A percentile compares a stretch with the other conserved stretches of the same genome.
Conservation (phyloP, 495 filamentous ascomycete genomes). For the Letharia lupina region DNA sequence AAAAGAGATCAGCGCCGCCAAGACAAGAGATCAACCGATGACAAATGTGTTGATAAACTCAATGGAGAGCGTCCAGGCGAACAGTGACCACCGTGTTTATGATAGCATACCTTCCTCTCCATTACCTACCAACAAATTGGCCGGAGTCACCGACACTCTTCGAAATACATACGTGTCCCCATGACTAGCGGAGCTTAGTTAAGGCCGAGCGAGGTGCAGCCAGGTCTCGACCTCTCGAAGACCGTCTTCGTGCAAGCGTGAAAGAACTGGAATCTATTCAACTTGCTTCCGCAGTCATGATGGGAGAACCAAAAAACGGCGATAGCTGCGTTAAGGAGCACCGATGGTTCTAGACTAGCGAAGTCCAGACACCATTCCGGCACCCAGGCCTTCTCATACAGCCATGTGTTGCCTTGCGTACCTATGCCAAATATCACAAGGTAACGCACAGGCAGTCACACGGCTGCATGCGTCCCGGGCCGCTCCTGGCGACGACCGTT, state of each 20-base stretch:
- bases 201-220: not conserved
- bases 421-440: not conserved
- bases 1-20: not conserved
- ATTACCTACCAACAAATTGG: not conserved
- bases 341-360: not conserved
- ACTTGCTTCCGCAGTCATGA: not conserved
- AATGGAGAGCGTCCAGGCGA: not conserved
- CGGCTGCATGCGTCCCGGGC: not conserved
- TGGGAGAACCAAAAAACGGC: not conserved
- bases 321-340: not conserved
- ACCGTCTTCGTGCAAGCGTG: not conserved
- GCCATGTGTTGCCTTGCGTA: not conserved
- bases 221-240: not conserved
- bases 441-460: not conserved
- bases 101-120: not conserved
- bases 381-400: not conserved
- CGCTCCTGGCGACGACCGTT: not conserved
- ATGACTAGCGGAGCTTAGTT: not conserved
- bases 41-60: not conserved
- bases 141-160: not conserved
- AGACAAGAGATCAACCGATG: conserved; percentile 2
- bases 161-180: not conserved
- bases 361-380: not conserved
- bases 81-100: not conserved
- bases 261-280: not conserved